A percentile compares a stretch with the other conserved stretches of the same genome.
Conservation (phyloP, 2,329 filamentous ascomycete species). For the Monosporascus sp. region DNA sequence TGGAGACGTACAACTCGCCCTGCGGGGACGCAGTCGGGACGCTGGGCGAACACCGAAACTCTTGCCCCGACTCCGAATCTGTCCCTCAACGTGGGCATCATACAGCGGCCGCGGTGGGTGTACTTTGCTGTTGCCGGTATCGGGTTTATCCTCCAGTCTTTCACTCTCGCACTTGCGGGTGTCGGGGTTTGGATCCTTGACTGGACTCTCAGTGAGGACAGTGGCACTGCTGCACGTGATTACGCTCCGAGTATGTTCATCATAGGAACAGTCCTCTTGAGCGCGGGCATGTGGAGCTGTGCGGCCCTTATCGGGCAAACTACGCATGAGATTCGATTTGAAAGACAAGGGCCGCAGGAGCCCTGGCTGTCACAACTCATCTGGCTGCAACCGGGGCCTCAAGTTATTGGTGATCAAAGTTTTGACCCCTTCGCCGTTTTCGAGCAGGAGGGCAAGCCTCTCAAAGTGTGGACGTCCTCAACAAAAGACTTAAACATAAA, state of each 20-base stretch:
- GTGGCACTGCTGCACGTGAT: not conserved
- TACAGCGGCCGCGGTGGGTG: constrained; percentile 4
- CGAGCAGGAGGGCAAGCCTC: constrained; percentile 5
- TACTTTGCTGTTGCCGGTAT: constrained; percentile 5
- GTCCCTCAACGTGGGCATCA: constrained; percentile 3
- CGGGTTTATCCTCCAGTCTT: constrained; percentile 9
- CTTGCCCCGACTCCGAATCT: not conserved
- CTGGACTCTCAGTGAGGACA: constrained; percentile 5
- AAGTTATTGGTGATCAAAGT: constrained; percentile 18
- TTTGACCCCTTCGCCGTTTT: constrained; percentile 17
- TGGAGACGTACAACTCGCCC: not conserved
- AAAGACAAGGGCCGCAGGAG: not conserved
- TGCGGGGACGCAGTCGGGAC: not conserved
- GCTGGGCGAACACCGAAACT: not conserved
- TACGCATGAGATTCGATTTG: constrained; percentile 8
- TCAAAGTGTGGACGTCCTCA: constrained; percentile 7
- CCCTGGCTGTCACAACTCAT: constrained; percentile 1
- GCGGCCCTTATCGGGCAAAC: constrained; percentile 15
- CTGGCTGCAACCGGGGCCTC: constrained; percentile 17
- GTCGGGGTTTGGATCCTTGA: constrained; percentile 9
- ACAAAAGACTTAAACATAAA: constrained; percentile 1
- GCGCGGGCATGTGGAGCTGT: constrained; percentile 15
- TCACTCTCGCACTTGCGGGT: constrained; percentile 11
- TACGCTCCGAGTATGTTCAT: constrained; percentile 16
- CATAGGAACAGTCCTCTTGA: constrained; percentile 11